Percentiles rank a stretch among this genome's conserved stretches.
phyloP scores from a whole-genome alignment of 2,329 filamentous ascomycete genomes.

The Orbilia brochopaga region DNA sequence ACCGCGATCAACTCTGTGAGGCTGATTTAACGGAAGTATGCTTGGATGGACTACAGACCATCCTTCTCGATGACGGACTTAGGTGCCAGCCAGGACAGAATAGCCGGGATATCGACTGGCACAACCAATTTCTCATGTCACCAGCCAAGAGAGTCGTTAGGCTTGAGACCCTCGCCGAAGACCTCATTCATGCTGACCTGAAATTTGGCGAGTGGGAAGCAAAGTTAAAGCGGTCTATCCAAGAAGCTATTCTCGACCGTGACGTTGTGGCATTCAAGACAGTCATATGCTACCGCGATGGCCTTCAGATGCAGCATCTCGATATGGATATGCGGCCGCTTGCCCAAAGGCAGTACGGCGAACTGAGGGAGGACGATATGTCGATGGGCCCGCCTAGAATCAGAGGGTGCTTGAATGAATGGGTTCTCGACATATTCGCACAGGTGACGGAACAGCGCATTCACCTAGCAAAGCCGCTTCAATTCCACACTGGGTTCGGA shows the following conservation, averaged over 20 bases:
- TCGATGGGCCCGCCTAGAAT: too few species aligned
- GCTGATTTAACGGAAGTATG: conserved; percentile 69
- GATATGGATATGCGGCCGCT: not conserved
- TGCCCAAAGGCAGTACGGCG: not conserved
- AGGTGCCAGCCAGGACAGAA: conserved; percentile 54
- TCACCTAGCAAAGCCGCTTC: conserved; percentile 70
- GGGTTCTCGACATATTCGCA: conserved; percentile 52
- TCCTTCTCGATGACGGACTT: conserved; percentile 41
- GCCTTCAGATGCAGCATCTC: conserved; percentile 65
- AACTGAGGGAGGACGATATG: too few species aligned
- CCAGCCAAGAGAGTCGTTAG: conserved; percentile 74
- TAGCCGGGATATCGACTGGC: conserved; percentile 69
- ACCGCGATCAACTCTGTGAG: conserved; percentile 59
- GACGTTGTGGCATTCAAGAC: conserved; percentile 82
- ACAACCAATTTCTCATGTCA: conserved; percentile 62
- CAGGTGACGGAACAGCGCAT: conserved; percentile 49
- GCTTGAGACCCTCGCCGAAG: conserved; percentile 74
- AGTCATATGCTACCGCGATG: conserved; percentile 80
- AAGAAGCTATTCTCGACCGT: conserved; percentile 66
- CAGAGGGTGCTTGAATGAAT: conserved; percentile 9
- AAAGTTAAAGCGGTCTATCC: conserved; percentile 64
- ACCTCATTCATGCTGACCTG: conserved; percentile 61
- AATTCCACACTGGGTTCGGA: conserved; percentile 82
- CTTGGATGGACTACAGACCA: conserved; percentile 58
- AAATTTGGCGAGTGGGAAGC: conserved; percentile 61